Base-by-base conservation (phyloP, 345 rosid genomes). In the Ceriops decandra region DNA sequence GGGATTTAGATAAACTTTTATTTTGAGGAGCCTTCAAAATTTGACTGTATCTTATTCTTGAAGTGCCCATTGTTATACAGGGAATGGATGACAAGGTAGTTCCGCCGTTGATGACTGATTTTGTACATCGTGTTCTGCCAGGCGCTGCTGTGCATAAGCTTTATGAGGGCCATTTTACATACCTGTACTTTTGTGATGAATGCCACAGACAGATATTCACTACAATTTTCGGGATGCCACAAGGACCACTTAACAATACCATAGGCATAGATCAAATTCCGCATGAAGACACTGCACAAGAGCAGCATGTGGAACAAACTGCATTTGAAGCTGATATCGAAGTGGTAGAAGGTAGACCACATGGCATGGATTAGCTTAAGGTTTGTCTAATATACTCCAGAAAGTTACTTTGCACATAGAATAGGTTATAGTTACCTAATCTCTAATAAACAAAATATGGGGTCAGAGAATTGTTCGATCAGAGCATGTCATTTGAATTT, bases 31-130 rank as follows among this genome's bases (percentile, higher is more conserved):
- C 49, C 19, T 13, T 42, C 49, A 42, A 42, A 13, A 11, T 42
- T 15, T n/a, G 30, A 33, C 20, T 15, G 19, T 9, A n/a, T 5
- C 8, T 33, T 70, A 42, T 42, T 42, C 49, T 42, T 3, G 30
- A 56, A 27, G 26, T 21, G 59, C 6, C 15, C 4, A 2, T 3
- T 15, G 7, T 46, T 52, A 26, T 62, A 33, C 82, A 85, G 89
- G 92, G 89, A 56, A 87, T 82, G 92, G 92, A 87, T 64, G 92
- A 88, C 62, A 74, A 33, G 68, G 90, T 88, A 21, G 92, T 88
- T 32, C 92, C 92, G 26, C 90, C 92, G 57, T 65, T 77, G 9
- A 81, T 84, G 92, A 85, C 88, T 8, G 92, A 85, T 74, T 88
- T 85, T 28, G 87, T 84, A 42, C 92, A 87, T 73, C 75, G 92